These are phyloP conservation scores for Clonostachys rhizophaga DNA, from an alignment of 2,329 filamentous ascomycete genomes.

Conservation along the genomic window DNA sequence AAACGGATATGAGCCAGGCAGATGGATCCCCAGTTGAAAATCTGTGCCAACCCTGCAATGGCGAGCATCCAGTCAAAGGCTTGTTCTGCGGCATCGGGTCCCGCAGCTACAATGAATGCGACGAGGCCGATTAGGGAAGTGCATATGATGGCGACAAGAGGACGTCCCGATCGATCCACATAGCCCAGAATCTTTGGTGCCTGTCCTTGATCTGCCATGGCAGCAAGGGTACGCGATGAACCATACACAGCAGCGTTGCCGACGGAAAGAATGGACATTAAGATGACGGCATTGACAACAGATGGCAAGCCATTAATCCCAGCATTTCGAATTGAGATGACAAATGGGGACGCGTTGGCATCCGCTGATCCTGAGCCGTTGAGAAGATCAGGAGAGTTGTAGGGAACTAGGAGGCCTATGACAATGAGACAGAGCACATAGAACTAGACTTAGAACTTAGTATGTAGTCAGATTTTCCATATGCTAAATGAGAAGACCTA, in stretches of 20 bases:
- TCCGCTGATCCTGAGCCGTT: conserved; percentile 31
- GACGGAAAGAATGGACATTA: conserved; percentile 54
- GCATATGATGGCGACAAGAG: conserved; percentile 55
- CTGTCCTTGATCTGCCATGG: conserved; percentile 54
- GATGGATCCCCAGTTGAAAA: conserved; percentile 68
- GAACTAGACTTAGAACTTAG: conserved; percentile 38
- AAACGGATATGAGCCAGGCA: conserved; percentile 67
- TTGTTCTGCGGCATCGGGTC: conserved; percentile 49
- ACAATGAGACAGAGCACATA: conserved; percentile 74
- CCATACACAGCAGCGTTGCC: conserved; percentile 56
- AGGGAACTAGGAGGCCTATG: conserved; percentile 43
- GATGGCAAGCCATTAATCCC: conserved; percentile 44
- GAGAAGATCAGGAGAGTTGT: conserved; percentile 39
- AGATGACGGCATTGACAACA: conserved; percentile 56
- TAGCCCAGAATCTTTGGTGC: conserved; percentile 52
- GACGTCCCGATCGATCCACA: conserved; percentile 54
- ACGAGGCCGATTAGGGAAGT: conserved; percentile 68
- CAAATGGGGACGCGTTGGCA: conserved; percentile 43
- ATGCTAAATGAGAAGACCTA: conserved; percentile 27
- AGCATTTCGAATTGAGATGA: conserved; percentile 50
- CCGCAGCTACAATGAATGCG: conserved; percentile 59
- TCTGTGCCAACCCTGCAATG: conserved; percentile 57
- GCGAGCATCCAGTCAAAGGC: conserved; percentile 65
- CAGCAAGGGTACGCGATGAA: conserved; percentile 53
- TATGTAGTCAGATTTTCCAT: no score